Conservation (phyloP, 2,329 filamentous ascomycete species). For the Hirsutella minnesotensis region DNA sequence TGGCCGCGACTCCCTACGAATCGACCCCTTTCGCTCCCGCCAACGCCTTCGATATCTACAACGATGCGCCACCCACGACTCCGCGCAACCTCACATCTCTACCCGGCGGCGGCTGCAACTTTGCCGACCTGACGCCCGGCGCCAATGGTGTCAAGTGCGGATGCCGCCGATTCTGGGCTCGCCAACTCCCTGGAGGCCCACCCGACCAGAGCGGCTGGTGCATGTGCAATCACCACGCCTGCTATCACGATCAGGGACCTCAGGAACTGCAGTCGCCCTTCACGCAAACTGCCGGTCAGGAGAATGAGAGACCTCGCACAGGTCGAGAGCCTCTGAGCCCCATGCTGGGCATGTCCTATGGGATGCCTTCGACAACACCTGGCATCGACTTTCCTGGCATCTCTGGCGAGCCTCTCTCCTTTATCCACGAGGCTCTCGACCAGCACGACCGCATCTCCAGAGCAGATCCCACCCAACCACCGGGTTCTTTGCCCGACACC, state of each 20-base stretch:
- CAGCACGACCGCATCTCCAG: slow-evolving; percentile 11
- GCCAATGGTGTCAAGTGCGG: slow-evolving; percentile 42
- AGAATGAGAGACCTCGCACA: slow-evolving; percentile 38
- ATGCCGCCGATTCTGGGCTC: slow-evolving; percentile 50
- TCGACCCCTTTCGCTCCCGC: slow-evolving; percentile 25
- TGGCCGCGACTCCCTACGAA: slow-evolving; percentile 41
- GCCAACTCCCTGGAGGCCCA: slow-evolving; percentile 21
- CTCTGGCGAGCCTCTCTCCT: slow-evolving; percentile 19
- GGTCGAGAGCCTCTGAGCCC: slow-evolving; percentile 41
- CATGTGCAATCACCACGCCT: slow-evolving; percentile 53
- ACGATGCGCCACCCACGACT: slow-evolving; percentile 27
- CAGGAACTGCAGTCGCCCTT: slow-evolving; percentile 12
- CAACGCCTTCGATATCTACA: slow-evolving; percentile 44
- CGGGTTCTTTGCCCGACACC: slow-evolving; percentile 41
- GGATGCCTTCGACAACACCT: slow-evolving; percentile 22
- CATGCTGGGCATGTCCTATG: slow-evolving; percentile 34
- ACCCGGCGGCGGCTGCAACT: slow-evolving; percentile 41
- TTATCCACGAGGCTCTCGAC: slow-evolving; percentile 19
- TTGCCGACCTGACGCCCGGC: slow-evolving; percentile 39
- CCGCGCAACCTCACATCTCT: slow-evolving; percentile 1
- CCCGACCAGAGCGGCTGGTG: slow-evolving; percentile 38
- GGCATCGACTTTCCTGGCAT: slow-evolving; percentile 30
- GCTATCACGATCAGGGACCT: slow-evolving; percentile 41
- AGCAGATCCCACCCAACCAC: slow-evolving; percentile 15
- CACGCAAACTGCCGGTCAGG: slow-evolving; percentile 26